Conservation (phyloP, 2,329 filamentous ascomycete species). For the Phoma sp. region DNA sequence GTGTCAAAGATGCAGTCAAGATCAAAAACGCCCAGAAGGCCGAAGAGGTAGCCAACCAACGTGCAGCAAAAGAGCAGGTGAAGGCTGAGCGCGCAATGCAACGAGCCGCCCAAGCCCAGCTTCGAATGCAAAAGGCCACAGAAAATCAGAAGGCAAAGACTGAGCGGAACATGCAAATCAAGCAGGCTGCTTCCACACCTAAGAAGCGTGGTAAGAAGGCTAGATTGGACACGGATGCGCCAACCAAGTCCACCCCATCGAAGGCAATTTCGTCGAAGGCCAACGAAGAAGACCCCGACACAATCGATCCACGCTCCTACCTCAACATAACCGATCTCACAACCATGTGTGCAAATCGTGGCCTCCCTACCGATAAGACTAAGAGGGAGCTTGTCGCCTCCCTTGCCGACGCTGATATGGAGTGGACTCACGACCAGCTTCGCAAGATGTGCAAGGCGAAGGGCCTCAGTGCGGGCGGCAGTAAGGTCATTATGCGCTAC, state of each 20-base stretch:
- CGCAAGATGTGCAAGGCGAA: conserved; percentile 32
- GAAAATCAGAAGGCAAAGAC: conserved; percentile 26
- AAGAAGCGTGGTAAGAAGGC: conserved; percentile 7
- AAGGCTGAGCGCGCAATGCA: conserved; percentile 32
- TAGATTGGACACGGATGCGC: background rate
- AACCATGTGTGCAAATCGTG: conserved; percentile 30
- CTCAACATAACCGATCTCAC: conserved; percentile 33
- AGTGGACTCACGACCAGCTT: conserved; percentile 27
- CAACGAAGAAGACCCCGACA: conserved; percentile 22
- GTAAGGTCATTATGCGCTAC: conserved; percentile 34
- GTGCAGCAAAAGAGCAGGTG: conserved; percentile 20
- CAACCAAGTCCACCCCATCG: background rate
- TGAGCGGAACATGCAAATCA: conserved; percentile 27
- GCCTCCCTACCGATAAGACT: conserved; percentile 19
- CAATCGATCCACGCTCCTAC: conserved; percentile 33
- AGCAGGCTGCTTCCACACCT: conserved; percentile 10
- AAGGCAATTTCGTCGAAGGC: background rate
- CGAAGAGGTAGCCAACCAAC: conserved; percentile 29
- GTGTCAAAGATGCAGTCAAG: conserved; percentile 28
- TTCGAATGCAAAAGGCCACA: conserved; percentile 22
- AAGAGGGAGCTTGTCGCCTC: conserved; percentile 31
- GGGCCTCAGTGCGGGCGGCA: conserved; percentile 30
- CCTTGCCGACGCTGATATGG: conserved; percentile 33
- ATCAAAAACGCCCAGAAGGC: conserved; percentile 32
- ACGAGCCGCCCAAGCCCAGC: conserved; percentile 30